A percentile compares a stretch with the other conserved stretches of the same genome.
Conservation (phyloP, 2,329 filamentous ascomycete genomes). For the Celoporthe dispersa region DNA sequence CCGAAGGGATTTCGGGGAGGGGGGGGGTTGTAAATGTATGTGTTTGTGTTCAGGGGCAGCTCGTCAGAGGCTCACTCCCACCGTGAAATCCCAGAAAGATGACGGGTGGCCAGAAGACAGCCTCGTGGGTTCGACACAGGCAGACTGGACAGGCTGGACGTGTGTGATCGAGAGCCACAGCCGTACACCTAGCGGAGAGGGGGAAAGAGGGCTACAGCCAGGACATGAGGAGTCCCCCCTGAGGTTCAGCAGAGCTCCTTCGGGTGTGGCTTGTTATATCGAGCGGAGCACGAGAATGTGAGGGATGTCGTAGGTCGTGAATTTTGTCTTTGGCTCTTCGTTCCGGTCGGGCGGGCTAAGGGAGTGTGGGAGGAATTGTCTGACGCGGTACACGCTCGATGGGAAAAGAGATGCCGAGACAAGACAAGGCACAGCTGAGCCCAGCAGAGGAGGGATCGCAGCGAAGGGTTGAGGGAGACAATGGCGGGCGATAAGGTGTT, state of each 20-base stretch:
- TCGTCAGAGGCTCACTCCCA: slow-evolving; percentile 51
- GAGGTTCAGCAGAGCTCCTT: slow-evolving; percentile 15
- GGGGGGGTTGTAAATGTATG: slow-evolving; percentile 33
- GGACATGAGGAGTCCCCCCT: slow-evolving; percentile 24
- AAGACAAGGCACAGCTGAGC: slow-evolving; percentile 21
- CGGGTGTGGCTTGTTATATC: slow-evolving; percentile 15
- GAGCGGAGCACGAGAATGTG: slow-evolving; percentile 23
- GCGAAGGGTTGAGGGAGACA: slow-evolving; percentile 12
- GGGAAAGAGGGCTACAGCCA: slow-evolving; percentile 22
- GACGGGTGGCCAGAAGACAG: slow-evolving; percentile 21
- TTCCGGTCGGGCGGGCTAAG: slow-evolving; percentile 17
- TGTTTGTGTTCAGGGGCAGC: slow-evolving; percentile 42
- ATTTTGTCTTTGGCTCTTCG: slow-evolving; percentile 8
- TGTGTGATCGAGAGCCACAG: slow-evolving; percentile 27
- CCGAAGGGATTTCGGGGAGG: slow-evolving; percentile 42
- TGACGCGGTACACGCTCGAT: slow-evolving; percentile 27
- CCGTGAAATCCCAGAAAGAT: slow-evolving; percentile 42
- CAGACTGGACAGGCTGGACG: slow-evolving; percentile 31
- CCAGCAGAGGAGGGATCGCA: slow-evolving; percentile 23
- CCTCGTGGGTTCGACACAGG: slow-evolving; percentile 34
- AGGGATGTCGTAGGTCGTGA: slow-evolving; percentile 18
- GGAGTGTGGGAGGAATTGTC: slow-evolving; percentile 9
- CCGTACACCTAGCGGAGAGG: slow-evolving; percentile 24
- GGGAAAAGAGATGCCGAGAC: slow-evolving; percentile 23
- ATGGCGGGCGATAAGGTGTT: slow-evolving; percentile 9